These are phyloP conservation scores for Spizellomyces punctatus DNA, from an alignment of 192 early-diverging fungal genomes.

Conservation along the genomic window DNA sequence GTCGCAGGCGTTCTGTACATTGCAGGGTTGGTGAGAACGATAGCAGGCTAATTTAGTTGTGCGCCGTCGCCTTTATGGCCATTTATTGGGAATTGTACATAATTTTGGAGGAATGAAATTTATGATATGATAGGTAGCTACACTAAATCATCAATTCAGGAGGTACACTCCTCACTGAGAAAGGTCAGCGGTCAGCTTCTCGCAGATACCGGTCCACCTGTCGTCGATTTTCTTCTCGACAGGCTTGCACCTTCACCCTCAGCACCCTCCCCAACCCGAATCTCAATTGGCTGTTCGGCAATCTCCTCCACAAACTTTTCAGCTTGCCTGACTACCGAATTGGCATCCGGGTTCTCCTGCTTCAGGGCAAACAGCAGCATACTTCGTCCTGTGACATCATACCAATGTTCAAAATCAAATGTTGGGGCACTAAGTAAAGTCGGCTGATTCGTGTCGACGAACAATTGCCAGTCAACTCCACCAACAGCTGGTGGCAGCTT, in stretches of 20 bases:
- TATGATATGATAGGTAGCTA: too few relatives aligned
- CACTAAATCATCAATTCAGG: too few relatives aligned
- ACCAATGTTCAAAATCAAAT: slow-evolving; percentile 25
- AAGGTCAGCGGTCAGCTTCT: too few relatives aligned
- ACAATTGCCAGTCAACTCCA: slow-evolving; percentile 28
- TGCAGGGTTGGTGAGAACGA: too few relatives aligned
- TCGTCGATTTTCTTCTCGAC: slow-evolving; percentile 10
- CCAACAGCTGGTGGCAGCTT: slow-evolving; percentile 25
- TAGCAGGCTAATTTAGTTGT: too few relatives aligned
- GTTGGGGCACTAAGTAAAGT: not conserved
- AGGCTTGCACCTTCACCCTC: not conserved
- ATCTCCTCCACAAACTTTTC: slow-evolving; percentile 31
- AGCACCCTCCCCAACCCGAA: not conserved
- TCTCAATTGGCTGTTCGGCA: slow-evolving; percentile 24
- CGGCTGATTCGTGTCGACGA: slow-evolving; percentile 34
- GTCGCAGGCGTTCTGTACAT: too few relatives aligned
- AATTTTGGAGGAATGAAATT: too few relatives aligned
- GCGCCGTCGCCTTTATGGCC: too few relatives aligned
- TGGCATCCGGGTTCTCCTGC: slow-evolving; percentile 21
- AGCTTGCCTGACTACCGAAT: slow-evolving; percentile 22
- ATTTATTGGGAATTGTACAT: too few relatives aligned
- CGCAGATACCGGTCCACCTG: too few relatives aligned
- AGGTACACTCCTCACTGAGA: too few relatives aligned
- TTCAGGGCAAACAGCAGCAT: slow-evolving; percentile 23
- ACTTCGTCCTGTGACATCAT: slow-evolving; percentile 23